A percentile compares a stretch with the other conserved stretches of the same genome.
Conservation (phyloP, 2,329 filamentous ascomycete genomes). For the Aurifilum marmelostoma region DNA sequence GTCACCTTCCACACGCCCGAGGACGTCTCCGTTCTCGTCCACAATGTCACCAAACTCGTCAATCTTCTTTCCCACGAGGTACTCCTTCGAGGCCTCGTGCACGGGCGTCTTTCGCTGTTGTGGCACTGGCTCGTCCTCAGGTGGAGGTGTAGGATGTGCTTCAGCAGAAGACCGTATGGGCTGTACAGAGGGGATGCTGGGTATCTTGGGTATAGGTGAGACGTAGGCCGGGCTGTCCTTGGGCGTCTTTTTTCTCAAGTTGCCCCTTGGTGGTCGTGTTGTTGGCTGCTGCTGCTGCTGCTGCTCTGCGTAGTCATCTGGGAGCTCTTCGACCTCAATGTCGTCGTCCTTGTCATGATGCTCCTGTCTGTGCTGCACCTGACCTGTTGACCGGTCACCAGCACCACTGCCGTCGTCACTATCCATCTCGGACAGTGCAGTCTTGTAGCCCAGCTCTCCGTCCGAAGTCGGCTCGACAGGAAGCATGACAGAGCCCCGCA, state of each 20-base stretch:
- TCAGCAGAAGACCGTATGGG: conserved; percentile 32
- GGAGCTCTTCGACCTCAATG: conserved; percentile 22
- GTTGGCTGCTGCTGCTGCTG: conserved; percentile 1
- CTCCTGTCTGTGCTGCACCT: conserved; percentile 2
- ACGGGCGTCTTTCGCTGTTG: conserved; percentile 37
- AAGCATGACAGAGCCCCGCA: conserved; percentile 21
- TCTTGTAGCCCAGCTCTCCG: conserved; percentile 16
- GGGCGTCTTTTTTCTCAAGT: conserved; percentile 24
- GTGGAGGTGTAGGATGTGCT: conserved; percentile 16
- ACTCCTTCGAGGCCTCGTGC: conserved; percentile 34
- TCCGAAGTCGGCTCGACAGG: conserved; percentile 19
- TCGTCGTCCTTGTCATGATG: conserved; percentile 12
- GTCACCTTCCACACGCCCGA: conserved; percentile 57
- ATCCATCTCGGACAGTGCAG: conserved; percentile 17
- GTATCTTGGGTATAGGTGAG: conserved; percentile 45
- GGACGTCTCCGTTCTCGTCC: conserved; percentile 52
- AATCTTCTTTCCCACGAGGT: conserved; percentile 51
- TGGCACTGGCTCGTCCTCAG: background rate
- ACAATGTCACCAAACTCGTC: conserved; percentile 60
- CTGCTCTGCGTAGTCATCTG: conserved; percentile 14
- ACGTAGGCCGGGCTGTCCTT: conserved; percentile 42
- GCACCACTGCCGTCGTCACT: conserved; percentile 10
- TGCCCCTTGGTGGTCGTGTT: conserved; percentile 16
- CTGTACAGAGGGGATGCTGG: conserved; percentile 41
- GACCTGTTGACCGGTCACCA: background rate